Percentiles rank a stretch among this genome's conserved stretches.
These are phyloP conservation scores for Calocera cornea DNA, from an alignment of 768 basidiomycete species.

Conservation along the genomic window DNA sequence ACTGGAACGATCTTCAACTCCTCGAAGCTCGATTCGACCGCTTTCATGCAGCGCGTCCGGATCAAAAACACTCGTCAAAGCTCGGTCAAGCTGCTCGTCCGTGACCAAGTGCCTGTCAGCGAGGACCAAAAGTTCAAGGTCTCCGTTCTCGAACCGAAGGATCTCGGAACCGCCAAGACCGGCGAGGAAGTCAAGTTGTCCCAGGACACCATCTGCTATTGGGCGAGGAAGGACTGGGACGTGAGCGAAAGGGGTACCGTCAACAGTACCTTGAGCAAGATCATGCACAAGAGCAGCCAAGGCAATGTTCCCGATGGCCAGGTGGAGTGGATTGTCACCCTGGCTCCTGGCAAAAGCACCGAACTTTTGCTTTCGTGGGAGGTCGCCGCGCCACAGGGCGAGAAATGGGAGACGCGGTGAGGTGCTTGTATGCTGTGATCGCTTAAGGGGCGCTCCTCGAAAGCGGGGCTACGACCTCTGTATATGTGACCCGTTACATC, in stretches of 20 bases:
- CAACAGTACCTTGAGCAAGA: neutral
- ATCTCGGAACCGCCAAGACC: slow-evolving; percentile 5
- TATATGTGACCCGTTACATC: too few species aligned
- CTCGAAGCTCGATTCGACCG: slow-evolving; percentile 7
- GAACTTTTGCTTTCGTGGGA: neutral
- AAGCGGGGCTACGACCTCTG: too few species aligned
- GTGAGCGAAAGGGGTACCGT: neutral
- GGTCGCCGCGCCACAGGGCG: neutral
- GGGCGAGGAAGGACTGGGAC: neutral
- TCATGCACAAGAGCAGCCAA: neutral
- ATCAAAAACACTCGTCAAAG: slow-evolving; percentile 14
- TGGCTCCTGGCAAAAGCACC: neutral
- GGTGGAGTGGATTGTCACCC: neutral
- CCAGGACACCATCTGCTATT: slow-evolving; percentile 7
- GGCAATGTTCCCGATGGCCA: neutral
- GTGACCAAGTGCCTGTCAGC: slow-evolving; percentile 20
- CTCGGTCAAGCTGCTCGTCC: slow-evolving; percentile 16
- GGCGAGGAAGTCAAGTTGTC: slow-evolving; percentile 7
- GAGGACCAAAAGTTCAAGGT: slow-evolving; percentile 13
- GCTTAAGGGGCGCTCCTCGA: too few species aligned
- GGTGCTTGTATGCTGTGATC: too few species aligned
- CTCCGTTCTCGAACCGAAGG: slow-evolving; percentile 8
- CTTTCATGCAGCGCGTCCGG: slow-evolving; percentile 11
- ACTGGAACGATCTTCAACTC: slow-evolving; percentile 6
- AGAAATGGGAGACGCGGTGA: neutral